Base-by-base conservation (phyloP, 2,329 filamentous ascomycete genomes). In the Geoglossum cookeanum region DNA sequence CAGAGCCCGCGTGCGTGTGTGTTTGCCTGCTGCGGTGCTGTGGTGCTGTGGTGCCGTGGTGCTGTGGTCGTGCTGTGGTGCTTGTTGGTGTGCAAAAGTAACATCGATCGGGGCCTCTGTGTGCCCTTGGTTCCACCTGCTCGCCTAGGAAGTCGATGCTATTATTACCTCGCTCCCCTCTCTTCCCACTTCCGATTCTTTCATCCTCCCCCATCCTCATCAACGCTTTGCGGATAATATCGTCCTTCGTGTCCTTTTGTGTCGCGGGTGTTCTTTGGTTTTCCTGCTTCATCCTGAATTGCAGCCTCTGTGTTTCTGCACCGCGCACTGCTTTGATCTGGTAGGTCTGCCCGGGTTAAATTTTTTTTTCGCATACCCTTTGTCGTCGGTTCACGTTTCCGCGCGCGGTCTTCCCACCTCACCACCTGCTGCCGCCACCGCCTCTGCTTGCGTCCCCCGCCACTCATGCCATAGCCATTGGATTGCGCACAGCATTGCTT, bases 201-300 rank as follows among this genome's bases (percentile, higher is more conserved):
- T 55, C 54, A 55, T 55, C 54, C 54, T 55, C 37, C 44, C 13
- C 29, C 44, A 44, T 55, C 39, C 37, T 44, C 37, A 55, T 44
- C 54, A 55, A 45, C 54, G 37, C 44, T 55, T 55, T 55, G 54
- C 44, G 54, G 54, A 55, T 55, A 55, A 55, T 64, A 61, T 63
- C 63, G 63, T 63, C 63, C 17, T 53, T 51, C 65, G 63, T 61
- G 65, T 66, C 63, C 62, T 66, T 67, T 65, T 62, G 63, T 67
- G 63, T 65, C 65, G 65, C 63, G 62, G 63, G 63, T 65, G 62
- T 67, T 68, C 63, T 65, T 63, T 53, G 49, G 63, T 65, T 64
- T 67, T 68, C 54, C 64, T 64, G 62, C 62, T 64, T 48, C 44
- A 30, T 32, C 37, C 54, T 44, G 54, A 22, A 55, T 55, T 55